phyloP scores from a whole-genome alignment of 345 rosid genomes.

The Capsella bursapastoris region DNA sequence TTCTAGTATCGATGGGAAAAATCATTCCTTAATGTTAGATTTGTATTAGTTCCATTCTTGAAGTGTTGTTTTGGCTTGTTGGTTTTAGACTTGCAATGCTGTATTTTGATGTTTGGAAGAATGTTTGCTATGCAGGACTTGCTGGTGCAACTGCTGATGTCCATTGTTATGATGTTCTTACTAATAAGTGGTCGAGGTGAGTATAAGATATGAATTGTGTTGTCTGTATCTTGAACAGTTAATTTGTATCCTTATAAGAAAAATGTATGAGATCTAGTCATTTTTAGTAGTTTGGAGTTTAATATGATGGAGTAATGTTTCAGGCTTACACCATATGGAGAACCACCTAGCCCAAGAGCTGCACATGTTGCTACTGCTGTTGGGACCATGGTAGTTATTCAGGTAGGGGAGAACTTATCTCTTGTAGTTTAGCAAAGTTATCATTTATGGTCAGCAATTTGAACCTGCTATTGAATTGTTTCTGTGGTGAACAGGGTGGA shows the following conservation, averaged over 20 bases:
- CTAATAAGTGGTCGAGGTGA: conserved; percentile 97
- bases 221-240: not conserved
- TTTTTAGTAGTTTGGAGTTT: conserved; percentile 18
- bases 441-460: conserved; percentile 10
- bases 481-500: conserved; percentile 72
- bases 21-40: not conserved
- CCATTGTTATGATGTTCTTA: conserved; percentile 91
- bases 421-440: not conserved
- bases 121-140: conserved; percentile 65
- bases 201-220: conserved; percentile 15
- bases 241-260: not conserved
- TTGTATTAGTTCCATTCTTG: not conserved
- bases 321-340: conserved; percentile 91
- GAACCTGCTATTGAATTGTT: conserved; percentile 16
- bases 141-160: conserved; percentile 99
- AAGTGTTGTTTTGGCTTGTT: not conserved
- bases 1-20: not conserved
- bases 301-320: conserved; percentile 26
- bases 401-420: conserved; percentile 54
- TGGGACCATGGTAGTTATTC: conserved; percentile 99
- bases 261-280: not conserved
- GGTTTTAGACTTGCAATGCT: not conserved
- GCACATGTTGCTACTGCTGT: conserved; percentile 99
- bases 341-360: conserved; percentile 99
- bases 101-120: conserved; percentile 10